Conservation (phyloP, 73 alveolate genomes). For the Paramecium sonneborni region DNA sequence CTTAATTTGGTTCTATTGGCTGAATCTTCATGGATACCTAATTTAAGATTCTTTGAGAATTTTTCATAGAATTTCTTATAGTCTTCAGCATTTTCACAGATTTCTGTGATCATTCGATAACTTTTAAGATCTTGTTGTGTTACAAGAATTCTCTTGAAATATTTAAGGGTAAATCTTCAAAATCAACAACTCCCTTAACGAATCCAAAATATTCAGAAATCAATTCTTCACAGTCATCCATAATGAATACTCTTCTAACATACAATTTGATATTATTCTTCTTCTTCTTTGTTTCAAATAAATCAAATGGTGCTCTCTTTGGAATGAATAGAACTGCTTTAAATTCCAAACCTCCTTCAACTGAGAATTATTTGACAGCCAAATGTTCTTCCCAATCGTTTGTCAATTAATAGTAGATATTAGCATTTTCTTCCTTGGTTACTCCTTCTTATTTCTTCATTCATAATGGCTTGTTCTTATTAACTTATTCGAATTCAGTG, state of each 20-base stretch:
- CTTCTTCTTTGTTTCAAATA: slow-evolving; percentile 99
- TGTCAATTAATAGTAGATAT: slow-evolving; percentile 96
- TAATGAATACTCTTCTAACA: slow-evolving; percentile 99
- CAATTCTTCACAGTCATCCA: slow-evolving; percentile 99
- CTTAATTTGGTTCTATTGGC: slow-evolving; percentile 97
- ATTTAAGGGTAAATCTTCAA: slow-evolving; percentile 99
- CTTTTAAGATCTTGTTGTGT: slow-evolving; percentile 99
- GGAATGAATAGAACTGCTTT: slow-evolving; percentile 99
- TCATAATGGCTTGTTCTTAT: slow-evolving; percentile 99
- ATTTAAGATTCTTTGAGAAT: slow-evolving; percentile 97
- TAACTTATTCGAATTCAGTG: slow-evolving; percentile 96
- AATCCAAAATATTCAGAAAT: slow-evolving; percentile 99
- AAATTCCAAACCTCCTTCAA: slow-evolving; percentile 99
- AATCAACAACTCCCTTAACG: slow-evolving; percentile 99
- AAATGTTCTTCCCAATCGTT: slow-evolving; percentile 99
- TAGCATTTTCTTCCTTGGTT: slow-evolving; percentile 97
- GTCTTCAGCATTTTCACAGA: slow-evolving; percentile 98
- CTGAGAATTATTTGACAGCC: slow-evolving; percentile 98
- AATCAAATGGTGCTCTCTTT: slow-evolving; percentile 99
- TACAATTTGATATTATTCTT: slow-evolving; percentile 96
- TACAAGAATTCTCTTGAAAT: slow-evolving; percentile 99
- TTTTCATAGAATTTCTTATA: slow-evolving; percentile 99
- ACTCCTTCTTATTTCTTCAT: slow-evolving; percentile 95
- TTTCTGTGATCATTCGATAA: slow-evolving; percentile 97
- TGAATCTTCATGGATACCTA: slow-evolving; percentile 99